phyloP scores from a whole-genome alignment of 208 protist genomes.

The Leishmania aethiopica region DNA sequence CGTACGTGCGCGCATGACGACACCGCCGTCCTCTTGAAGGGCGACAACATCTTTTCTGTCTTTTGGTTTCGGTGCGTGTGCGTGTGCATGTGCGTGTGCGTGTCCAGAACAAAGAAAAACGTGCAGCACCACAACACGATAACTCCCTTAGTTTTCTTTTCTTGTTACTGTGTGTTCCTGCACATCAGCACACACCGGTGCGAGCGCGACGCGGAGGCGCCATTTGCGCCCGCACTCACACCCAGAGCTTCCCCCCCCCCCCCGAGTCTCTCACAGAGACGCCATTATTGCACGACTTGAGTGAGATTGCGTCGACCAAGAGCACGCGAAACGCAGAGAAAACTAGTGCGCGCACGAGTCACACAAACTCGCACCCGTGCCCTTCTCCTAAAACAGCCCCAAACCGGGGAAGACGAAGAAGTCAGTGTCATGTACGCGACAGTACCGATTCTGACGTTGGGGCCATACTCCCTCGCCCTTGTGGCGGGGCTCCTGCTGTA shows the following conservation, averaged over 20 bases:
- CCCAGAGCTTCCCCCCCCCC: neutral
- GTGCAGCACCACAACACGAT: neutral
- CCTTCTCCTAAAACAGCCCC: neutral
- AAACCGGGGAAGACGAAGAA: neutral
- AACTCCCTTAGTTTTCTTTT: neutral
- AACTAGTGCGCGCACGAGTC: neutral
- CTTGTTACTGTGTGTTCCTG: neutral
- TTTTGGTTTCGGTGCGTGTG: neutral
- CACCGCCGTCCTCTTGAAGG: neutral
- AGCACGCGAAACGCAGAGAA: neutral
- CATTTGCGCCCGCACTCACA: neutral
- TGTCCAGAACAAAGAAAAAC: neutral
- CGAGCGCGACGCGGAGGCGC: neutral
- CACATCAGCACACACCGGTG: neutral
- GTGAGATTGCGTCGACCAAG: neutral
- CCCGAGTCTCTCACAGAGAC: neutral
- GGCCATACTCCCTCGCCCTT: slow-evolving; percentile 15
- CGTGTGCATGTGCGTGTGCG: neutral
- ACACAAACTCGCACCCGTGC: neutral
- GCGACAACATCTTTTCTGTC: neutral
- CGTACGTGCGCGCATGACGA: neutral
- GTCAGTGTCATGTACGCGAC: slow-evolving; percentile 9
- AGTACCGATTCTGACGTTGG: slow-evolving; percentile 16
- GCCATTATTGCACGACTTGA: neutral
- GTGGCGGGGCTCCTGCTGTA: slow-evolving; percentile 40